Evolutionary conservation across 371 early-diverging fungal genomes (phyloP), one percentile per base, ranked within the genome.

Genomic region (Phascolomyces articulosus): DNA sequence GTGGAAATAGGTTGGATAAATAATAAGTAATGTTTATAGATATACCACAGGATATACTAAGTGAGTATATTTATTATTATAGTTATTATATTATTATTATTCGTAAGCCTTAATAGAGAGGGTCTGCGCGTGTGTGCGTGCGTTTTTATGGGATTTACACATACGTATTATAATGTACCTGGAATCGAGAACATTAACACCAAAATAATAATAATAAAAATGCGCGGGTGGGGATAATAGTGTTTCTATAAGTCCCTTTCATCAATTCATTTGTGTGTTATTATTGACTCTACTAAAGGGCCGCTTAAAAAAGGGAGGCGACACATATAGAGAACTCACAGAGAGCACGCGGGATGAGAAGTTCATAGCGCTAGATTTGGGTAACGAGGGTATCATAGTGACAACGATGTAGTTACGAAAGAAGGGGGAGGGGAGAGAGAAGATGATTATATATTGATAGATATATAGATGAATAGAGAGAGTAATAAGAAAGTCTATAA

Each of bases 231-330:
- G 51, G 51, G 24, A 4, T 24, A 16, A n/a, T 51, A 23, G 51
- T 24, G 51, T 51, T 51, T 51, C 23, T 28, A 24, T 51, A 51
- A 24, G 21, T 24, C 51, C 23, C 15, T 51, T 51, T 24, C 2
- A 51, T 51, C 10, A 24, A 51, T 51, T 51, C 51, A 51, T 51
- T 51, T 51, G 51, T 51, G 16, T 44, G 44, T 44, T 44, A 51
- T 51, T 51, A 23, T n/a, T 51, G 51, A 18, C 51, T 23, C 51
- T 51, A 24, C 23, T 51, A 20, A 44, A 44, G 51, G 51, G 23
- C 23, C 51, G 23, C 51, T 51, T 44, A 44, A 44, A 51, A n/a
- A 16, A 15, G 51, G 23, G 51, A 51, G 51, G 47, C 23, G 51
- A 51, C 51, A 34, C 34, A 9, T 11, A 34, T 0, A n/a, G n/a